Base-by-base conservation (phyloP, 768 basidiomycete species). In the Boletus edulis region DNA sequence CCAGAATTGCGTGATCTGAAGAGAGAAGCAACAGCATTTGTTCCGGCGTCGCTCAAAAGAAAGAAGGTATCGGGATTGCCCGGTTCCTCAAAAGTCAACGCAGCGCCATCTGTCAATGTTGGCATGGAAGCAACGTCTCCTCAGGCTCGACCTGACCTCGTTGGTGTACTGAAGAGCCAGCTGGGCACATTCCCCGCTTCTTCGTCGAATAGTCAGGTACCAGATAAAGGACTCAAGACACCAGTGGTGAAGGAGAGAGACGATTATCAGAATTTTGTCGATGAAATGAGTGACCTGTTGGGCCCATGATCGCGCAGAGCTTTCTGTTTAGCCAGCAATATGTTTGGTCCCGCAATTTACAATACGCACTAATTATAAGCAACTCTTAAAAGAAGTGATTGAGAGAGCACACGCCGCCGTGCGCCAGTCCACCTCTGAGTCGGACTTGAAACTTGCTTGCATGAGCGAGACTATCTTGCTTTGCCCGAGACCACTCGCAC, bases 1-100 rank as follows among this genome's bases (percentile, higher is more conserved):
- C 93, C 97, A 5, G 80, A 93, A 67, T 72, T 99, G 48, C 89
- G 96, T 14, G 93, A 99, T 72, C 77, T 98, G 57, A 93, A 94
- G 75, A 94, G 93, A 71, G 97, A 99, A 69, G 89, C 90, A 10
- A 96, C 93, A 1, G 84, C 90, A 0, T 98, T 99, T 64, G 83
- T 98, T 5, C 97, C 97, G 4, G 68, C 86, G 2, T 78, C 88
- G 4, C 72, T 96, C 49, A 92, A 91, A 71, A 83, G 91, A 45
- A 94, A 89, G 71, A 87, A 80, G 56, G 68, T 67, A 18, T 63
- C 68, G 5, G 62, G 72, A 13, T 63, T 62, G 24, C 55, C 75
- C 6, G 56, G 73, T 20, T 67, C 74, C 2, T 59, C 76, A 5
- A 80, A 75, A 58, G 64, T 89, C 32, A 82, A 89, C 60, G 84